Evolutionary conservation across 345 rosid genomes (phyloP).

Genomic region (Salix viminalis): DNA sequence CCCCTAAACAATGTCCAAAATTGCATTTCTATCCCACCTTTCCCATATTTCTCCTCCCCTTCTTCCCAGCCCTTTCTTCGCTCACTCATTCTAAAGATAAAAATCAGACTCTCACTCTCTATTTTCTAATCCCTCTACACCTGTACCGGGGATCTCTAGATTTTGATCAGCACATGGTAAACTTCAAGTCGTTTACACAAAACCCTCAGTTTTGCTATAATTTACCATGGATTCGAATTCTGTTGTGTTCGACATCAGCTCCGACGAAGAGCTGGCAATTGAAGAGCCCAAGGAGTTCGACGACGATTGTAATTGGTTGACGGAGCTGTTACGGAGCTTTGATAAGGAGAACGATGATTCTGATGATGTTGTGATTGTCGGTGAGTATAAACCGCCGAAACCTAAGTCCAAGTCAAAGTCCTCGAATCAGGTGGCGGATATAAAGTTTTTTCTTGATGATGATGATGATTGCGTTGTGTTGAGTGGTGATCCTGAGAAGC

Average conservation of each 20-base stretch:
- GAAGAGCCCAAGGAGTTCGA: slow-evolving; percentile 14
- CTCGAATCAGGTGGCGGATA: slow-evolving; percentile 2
- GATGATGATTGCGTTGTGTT: slow-evolving; percentile 61
- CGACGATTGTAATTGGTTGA: slow-evolving; percentile 41
- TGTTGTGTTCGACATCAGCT: slow-evolving; percentile 45
- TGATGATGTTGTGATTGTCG: slow-evolving; percentile 51
- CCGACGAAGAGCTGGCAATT: slow-evolving; percentile 47
- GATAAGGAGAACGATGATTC: slow-evolving; percentile 19
- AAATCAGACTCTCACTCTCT: too few relatives aligned
- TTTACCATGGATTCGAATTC: slow-evolving; percentile 7
- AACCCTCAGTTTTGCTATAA: not conserved
- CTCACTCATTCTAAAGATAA: not conserved
- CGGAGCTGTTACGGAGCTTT: slow-evolving; percentile 23
- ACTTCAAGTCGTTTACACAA: not conserved
- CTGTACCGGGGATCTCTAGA: too few relatives aligned
- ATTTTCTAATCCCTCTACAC: too few relatives aligned
- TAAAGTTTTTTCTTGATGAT: not conserved
- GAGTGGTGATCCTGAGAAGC: slow-evolving; percentile 60
- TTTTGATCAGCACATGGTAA: slow-evolving; percentile 1
- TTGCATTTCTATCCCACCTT: not conserved
- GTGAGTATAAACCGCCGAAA: slow-evolving; percentile 37
- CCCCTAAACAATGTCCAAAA: not conserved
- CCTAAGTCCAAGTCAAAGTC: slow-evolving; percentile 24
- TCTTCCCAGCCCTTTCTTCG: not conserved
- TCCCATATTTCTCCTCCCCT: not conserved